Evolutionary conservation across 768 basidiomycete genomes (phyloP).

Genomic region (Lactifluus hygrophoroides): DNA sequence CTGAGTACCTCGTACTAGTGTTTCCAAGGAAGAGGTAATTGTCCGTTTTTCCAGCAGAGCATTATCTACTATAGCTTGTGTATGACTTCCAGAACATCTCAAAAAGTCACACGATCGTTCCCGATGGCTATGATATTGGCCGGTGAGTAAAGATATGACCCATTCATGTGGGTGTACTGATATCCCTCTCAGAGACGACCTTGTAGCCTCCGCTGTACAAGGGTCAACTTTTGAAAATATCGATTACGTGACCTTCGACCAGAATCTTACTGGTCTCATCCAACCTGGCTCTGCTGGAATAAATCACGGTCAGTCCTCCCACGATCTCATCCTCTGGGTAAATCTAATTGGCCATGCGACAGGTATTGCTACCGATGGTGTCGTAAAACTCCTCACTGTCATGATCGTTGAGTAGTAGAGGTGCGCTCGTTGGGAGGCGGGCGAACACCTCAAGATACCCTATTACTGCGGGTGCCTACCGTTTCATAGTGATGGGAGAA

Average conservation of each 20-base stretch:
- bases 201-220: slow-evolving; percentile 34
- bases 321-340: neutral
- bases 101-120: slow-evolving; percentile 34
- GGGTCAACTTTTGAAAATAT: slow-evolving; percentile 34
- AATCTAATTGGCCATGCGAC: slow-evolving; percentile 22
- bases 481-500: neutral
- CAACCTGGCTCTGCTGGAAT: slow-evolving; percentile 38
- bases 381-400: slow-evolving; percentile 44
- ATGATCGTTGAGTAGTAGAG: too few species aligned
- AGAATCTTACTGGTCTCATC: slow-evolving; percentile 44
- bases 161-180: neutral
- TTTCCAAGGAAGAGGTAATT: slow-evolving; percentile 39
- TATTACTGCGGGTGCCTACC: neutral
- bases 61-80: neutral
- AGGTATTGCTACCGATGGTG: slow-evolving; percentile 56
- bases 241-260: slow-evolving; percentile 37
- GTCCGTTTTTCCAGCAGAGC: neutral
- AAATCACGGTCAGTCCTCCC: slow-evolving; percentile 34
- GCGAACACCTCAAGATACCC: neutral
- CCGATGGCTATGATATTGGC: slow-evolving; percentile 44
- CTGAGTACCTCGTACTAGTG: slow-evolving; percentile 24
- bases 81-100: slow-evolving; percentile 22
- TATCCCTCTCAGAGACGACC: slow-evolving; percentile 26
- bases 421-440: too few species aligned
- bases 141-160: slow-evolving; percentile 25